These are phyloP conservation scores for Hypoxylon subgilvum DNA, from an alignment of 495 filamentous ascomycete species.

Conservation along the genomic window DNA sequence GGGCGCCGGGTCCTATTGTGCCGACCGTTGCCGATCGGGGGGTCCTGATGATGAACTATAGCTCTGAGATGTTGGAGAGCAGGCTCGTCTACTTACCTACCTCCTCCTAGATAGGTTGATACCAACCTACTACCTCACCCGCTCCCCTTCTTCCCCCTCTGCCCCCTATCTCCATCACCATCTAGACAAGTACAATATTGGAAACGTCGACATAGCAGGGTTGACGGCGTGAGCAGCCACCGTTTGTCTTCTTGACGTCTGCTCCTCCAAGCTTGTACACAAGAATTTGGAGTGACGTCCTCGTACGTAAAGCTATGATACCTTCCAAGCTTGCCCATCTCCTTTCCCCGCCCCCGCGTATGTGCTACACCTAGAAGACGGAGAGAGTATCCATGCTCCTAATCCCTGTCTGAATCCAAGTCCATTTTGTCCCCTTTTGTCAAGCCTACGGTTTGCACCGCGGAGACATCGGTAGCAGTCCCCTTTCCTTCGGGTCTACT, in stretches of 20 bases:
- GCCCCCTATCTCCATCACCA: too few relatives aligned
- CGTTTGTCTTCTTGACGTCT: slow-evolving; percentile 12
- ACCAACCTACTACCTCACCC: too few relatives aligned
- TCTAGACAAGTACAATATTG: not conserved
- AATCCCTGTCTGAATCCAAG: slow-evolving; percentile 35
- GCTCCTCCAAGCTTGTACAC: slow-evolving; percentile 22
- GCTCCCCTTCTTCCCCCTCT: too few relatives aligned
- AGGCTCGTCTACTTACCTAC: too few relatives aligned
- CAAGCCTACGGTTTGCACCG: slow-evolving; percentile 6
- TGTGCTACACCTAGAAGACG: slow-evolving; percentile 19
- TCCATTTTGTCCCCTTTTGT: slow-evolving; percentile 34
- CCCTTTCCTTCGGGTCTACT: slow-evolving; percentile 48
- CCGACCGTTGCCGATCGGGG: too few relatives aligned
- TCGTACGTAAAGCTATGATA: slow-evolving; percentile 20
- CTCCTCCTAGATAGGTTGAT: too few relatives aligned
- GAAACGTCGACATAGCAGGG: not conserved
- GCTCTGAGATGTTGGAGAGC: too few relatives aligned
- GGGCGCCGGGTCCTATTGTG: too few relatives aligned
- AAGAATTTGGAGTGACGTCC: slow-evolving; percentile 16
- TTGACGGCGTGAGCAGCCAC: not conserved
- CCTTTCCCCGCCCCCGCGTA: slow-evolving; percentile 17
- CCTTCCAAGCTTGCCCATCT: slow-evolving; percentile 13
- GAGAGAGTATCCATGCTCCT: slow-evolving; percentile 2
- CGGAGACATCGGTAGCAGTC: slow-evolving; percentile 2
- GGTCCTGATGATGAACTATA: too few relatives aligned